Evolutionary conservation across 164 flowering plant genomes (phyloP), one percentile per base, ranked within the genome.

Genomic region (Aristolochia contorta): DNA sequence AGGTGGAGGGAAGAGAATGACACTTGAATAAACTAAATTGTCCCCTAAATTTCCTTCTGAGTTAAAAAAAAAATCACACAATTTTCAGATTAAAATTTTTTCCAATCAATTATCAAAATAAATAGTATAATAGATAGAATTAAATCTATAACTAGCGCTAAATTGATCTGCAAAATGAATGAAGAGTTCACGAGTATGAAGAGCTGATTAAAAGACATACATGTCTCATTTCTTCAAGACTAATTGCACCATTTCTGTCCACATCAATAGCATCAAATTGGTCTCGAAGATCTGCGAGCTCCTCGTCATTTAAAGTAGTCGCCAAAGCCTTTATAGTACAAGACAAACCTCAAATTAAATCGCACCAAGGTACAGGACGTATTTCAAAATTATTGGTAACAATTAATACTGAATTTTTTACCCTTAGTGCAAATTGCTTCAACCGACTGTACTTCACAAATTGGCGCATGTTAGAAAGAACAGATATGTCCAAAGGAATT

Each of bases 211-310:
- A 50, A 52, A 51, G 23, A 47, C 50, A 57, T 68, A 87, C 98
- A 72, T 84, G 92, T 83, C 89, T 86, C 99, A 93, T 93, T 78
- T 93, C 99, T 67, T 94, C 99, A 65, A 91, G 91, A 68, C 96
- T 94, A 56, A 94, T 94, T 60, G 83, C 61, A 15, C 99, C 99
- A 76, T 78, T 94, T 76, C 82, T 86, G 72, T 94, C 99, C 33
- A 83, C 87, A 69, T 94, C 99, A 62, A 91, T 94, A 22, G 97
- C 97, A 80, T 84, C 90, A 76, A 94, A 94, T 59, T 94, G 99
- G 75, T 94, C 99, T 16, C 77, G 64, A 30, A 94, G 81, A 72
- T 82, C 84, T 65, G 96, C 71, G 19, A 94, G 68, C 78, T 94
- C 99, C 57, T 82, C 86, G 48, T 84, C 88, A 71, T 85, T 75